Percentiles rank a stretch among this genome's conserved stretches.
These are phyloP conservation scores for Medicago ruthenica DNA, from an alignment of 306 rosid species.

Conservation along the genomic window DNA sequence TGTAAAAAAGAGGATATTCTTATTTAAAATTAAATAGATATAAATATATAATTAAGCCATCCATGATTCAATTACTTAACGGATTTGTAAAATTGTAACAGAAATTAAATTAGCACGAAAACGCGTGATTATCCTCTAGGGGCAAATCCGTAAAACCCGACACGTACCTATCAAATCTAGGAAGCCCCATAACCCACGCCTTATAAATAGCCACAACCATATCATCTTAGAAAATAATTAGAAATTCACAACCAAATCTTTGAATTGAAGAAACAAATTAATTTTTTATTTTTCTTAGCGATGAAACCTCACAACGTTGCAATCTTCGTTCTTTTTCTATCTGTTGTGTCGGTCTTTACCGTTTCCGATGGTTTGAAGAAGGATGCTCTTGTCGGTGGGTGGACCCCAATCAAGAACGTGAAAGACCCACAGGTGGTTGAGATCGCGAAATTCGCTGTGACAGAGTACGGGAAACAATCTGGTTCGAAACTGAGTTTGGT, in stretches of 20 bases:
- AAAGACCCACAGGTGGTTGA: constrained; percentile 52
- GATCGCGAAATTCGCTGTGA: constrained; percentile 62
- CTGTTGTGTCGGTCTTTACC: constrained; percentile 1
- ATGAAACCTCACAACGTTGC: constrained; percentile 38
- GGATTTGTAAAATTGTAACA: neutral
- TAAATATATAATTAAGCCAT: neutral
- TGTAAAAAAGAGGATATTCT: neutral
- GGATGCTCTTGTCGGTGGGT: constrained; percentile 22
- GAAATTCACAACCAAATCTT: neutral
- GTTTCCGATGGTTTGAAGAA: neutral
- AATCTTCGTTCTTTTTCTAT: constrained; percentile 35
- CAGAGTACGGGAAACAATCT: constrained; percentile 50
- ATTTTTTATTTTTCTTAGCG: neutral
- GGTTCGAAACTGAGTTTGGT: constrained; percentile 37
- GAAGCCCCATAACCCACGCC: neutral
- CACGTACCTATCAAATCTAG: neutral
- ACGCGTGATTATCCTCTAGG: neutral
- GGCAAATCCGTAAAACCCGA: neutral
- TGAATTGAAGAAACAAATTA: neutral
- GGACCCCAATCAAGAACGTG: constrained; percentile 51
- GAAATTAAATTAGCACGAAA: no score
- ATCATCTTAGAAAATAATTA: neutral
- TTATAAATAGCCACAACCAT: neutral
- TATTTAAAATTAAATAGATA: no score
- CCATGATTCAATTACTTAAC: neutral